These are phyloP conservation scores for Solanum clarkiae DNA, from an alignment of 257 asterid species.

Conservation along the genomic window DNA sequence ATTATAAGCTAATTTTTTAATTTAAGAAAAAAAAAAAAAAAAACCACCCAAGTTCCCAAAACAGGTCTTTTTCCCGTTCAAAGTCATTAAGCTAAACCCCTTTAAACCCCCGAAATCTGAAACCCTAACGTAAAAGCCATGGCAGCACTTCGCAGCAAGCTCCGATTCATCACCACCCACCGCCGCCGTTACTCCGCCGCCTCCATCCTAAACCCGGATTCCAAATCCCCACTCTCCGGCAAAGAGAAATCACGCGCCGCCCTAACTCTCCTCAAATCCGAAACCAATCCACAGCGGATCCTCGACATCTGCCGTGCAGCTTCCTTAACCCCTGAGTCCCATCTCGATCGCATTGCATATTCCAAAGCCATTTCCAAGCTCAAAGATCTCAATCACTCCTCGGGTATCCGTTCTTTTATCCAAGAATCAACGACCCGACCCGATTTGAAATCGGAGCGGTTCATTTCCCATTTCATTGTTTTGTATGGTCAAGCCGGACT, in stretches of 20 bases:
- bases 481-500: slow-evolving; percentile 72
- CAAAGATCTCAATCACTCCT: slow-evolving; percentile 25
- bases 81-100: not conserved
- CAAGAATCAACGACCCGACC: slow-evolving; percentile 37
- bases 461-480: slow-evolving; percentile 40
- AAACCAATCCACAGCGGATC: slow-evolving; percentile 73
- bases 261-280: slow-evolving; percentile 52
- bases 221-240: slow-evolving; percentile 27
- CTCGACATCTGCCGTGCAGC: slow-evolving; percentile 69
- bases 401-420: slow-evolving; percentile 43
- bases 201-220: slow-evolving; percentile 29
- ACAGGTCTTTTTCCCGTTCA: not conserved
- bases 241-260: slow-evolving; percentile 58
- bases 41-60: too few relatives aligned
- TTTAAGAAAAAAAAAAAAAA: too few relatives aligned
- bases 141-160: slow-evolving; percentile 48
- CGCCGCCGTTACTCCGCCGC: slow-evolving; percentile 31
- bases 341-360: slow-evolving; percentile 58
- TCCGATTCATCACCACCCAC: slow-evolving; percentile 22
- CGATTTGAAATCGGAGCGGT: slow-evolving; percentile 30
- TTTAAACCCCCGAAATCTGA: not conserved
- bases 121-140: slow-evolving; percentile 5
- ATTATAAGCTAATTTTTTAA: too few relatives aligned
- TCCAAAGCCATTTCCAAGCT: slow-evolving; percentile 50
- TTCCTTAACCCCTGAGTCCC: slow-evolving; percentile 52